Conservation (phyloP, 1,139 yeast species). For the Candida tetrigidarum region DNA sequence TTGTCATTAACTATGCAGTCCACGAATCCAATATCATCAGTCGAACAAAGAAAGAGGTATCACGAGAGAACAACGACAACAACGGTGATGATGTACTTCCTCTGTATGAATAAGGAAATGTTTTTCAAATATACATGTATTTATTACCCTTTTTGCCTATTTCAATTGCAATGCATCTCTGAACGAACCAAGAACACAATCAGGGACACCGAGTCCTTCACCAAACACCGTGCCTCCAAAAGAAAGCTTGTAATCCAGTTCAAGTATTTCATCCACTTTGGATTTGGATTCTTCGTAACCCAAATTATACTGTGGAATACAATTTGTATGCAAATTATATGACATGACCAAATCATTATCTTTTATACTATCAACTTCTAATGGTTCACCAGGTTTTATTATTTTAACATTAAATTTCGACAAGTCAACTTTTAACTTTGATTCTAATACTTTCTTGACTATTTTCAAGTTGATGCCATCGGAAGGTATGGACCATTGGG, state of each 20-base stretch:
- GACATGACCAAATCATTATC: slow-evolving; percentile 39
- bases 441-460: slow-evolving; percentile 50
- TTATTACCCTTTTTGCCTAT: slow-evolving; percentile 6
- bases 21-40: slow-evolving; percentile 34
- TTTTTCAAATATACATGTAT: not conserved
- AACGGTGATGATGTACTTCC: slow-evolving; percentile 16
- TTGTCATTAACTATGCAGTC: slow-evolving; percentile 54
- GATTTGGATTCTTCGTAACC: slow-evolving; percentile 62
- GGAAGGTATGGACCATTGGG: slow-evolving; percentile 45
- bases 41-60: slow-evolving; percentile 10
- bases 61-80: slow-evolving; percentile 7
- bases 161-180: slow-evolving; percentile 48
- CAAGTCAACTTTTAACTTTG: slow-evolving; percentile 54
- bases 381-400: slow-evolving; percentile 28
- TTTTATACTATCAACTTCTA: slow-evolving; percentile 28
- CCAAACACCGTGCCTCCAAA: slow-evolving; percentile 87
- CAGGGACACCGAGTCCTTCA: slow-evolving; percentile 88
- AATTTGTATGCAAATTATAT: slow-evolving; percentile 44
- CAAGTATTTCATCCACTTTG: slow-evolving; percentile 35
- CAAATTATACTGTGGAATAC: slow-evolving; percentile 83
- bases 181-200: slow-evolving; percentile 71
- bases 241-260: slow-evolving; percentile 44
- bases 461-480: slow-evolving; percentile 44
- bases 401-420: slow-evolving; percentile 32
- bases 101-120: slow-evolving; percentile 15